These are phyloP conservation scores for Conticribra guillardii DNA, from an alignment of 108 stramenopile species.

Conservation along the genomic window DNA sequence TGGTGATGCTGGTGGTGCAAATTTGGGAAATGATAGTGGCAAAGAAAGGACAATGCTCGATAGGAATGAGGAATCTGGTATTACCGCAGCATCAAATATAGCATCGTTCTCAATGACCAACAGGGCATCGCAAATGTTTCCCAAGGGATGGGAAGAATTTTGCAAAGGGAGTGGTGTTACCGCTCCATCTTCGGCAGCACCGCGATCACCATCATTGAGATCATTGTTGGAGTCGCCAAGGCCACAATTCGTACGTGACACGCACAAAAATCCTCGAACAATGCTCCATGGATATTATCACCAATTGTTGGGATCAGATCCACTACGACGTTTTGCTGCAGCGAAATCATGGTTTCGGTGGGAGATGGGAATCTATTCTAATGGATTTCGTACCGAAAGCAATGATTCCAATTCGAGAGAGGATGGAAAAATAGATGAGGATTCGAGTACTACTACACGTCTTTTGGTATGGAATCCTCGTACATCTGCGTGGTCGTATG, in stretches of 20 bases:
- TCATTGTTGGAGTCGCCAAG: neutral
- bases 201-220: neutral
- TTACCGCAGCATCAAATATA: too few relatives aligned
- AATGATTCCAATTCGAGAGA: neutral
- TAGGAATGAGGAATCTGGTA: too few relatives aligned
- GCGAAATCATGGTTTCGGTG: constrained; percentile 66
- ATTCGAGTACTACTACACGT: constrained; percentile 4
- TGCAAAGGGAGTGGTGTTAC: constrained; percentile 20
- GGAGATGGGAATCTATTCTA: constrained; percentile 61
- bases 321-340: constrained; percentile 37
- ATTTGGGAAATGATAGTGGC: constrained; percentile 37
- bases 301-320: constrained; percentile 51
- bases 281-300: constrained; percentile 64
- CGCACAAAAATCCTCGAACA: constrained; percentile 21
- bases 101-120: neutral
- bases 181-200: neutral
- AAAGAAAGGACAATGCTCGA: too few relatives aligned
- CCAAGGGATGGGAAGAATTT: constrained; percentile 57
- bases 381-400: constrained; percentile 10
- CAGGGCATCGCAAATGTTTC: constrained; percentile 27
- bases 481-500: constrained; percentile 24
- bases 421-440: constrained; percentile 3
- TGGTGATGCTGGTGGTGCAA: constrained; percentile 8
- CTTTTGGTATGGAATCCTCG: constrained; percentile 47
- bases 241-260: neutral